phyloP scores from a whole-genome alignment of 768 basidiomycete genomes.

The Candolleomyces eurysporus region DNA sequence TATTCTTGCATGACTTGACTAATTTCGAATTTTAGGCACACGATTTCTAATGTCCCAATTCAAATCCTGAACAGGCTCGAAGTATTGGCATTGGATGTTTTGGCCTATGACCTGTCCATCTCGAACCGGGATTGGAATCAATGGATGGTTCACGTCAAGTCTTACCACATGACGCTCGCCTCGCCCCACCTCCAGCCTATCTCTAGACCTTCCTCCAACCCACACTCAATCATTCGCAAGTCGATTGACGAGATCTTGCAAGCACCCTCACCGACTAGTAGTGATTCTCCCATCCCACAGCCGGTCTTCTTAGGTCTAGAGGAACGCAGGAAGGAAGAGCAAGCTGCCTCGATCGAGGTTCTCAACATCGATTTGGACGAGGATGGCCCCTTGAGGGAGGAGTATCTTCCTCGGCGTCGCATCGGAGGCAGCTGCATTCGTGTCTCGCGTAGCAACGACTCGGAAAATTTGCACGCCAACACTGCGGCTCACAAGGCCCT shows the following conservation, averaged over 20 bases:
- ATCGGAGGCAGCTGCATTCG: slow-evolving; percentile 26
- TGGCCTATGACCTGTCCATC: slow-evolving; percentile 69
- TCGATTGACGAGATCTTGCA: slow-evolving; percentile 69
- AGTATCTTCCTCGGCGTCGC: slow-evolving; percentile 75
- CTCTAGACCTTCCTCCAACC: slow-evolving; percentile 71
- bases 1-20: slow-evolving; percentile 5
- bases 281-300: slow-evolving; percentile 39
- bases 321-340: slow-evolving; percentile 53
- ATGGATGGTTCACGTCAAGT: slow-evolving; percentile 67
- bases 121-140: slow-evolving; percentile 61
- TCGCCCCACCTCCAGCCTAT: slow-evolving; percentile 70
- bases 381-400: slow-evolving; percentile 78
- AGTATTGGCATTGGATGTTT: slow-evolving; percentile 66
- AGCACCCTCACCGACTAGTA: slow-evolving; percentile 35
- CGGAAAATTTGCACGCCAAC: slow-evolving; percentile 20
- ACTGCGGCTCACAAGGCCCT: slow-evolving; percentile 33
- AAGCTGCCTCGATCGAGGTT: slow-evolving; percentile 42
- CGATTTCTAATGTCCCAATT: slow-evolving; percentile 74
- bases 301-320: slow-evolving; percentile 76
- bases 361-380: slow-evolving; percentile 80
- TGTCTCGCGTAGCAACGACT: slow-evolving; percentile 9
- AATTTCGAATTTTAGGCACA: slow-evolving; percentile 52
- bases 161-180: slow-evolving; percentile 64
- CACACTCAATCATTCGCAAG: slow-evolving; percentile 65
- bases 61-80: slow-evolving; percentile 70